Evolutionary conservation across 768 basidiomycete genomes (phyloP).

Genomic region (Xerocomellus amylosporus): DNA sequence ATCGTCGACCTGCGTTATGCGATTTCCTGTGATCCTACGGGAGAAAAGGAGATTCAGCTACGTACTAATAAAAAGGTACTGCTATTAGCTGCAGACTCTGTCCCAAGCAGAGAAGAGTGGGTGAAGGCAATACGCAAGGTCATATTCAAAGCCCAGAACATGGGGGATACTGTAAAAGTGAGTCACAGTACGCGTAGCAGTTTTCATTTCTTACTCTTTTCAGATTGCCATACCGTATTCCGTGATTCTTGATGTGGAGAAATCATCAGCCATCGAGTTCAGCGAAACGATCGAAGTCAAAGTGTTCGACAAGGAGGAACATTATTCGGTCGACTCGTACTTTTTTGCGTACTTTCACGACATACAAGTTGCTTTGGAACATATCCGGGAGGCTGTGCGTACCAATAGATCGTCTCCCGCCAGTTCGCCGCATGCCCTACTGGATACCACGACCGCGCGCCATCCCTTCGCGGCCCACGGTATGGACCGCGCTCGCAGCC

Average conservation of each 20-base stretch:
- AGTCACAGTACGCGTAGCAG: constrained; percentile 2
- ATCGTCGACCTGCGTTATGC: constrained; percentile 95
- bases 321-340: constrained; percentile 79
- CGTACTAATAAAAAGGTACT: constrained; percentile 80
- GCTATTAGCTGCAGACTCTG: constrained; percentile 70
- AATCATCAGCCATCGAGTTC: constrained; percentile 87
- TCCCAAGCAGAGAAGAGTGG: constrained; percentile 90
- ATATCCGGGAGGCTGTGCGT: constrained; percentile 77
- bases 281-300: constrained; percentile 96
- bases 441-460: constrained; percentile 60
- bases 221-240: constrained; percentile 95
- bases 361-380: constrained; percentile 69
- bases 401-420: constrained; percentile 40
- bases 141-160: constrained; percentile 94
- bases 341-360: constrained; percentile 96
- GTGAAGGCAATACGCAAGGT: constrained; percentile 91
- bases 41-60: constrained; percentile 78
- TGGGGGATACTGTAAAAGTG: constrained; percentile 94
- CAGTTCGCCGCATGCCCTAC: constrained; percentile 32
- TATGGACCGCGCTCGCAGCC: constrained; percentile 41
- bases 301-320: constrained; percentile 77
- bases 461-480: constrained; percentile 22
- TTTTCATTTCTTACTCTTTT: constrained; percentile 6
- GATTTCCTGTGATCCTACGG: constrained; percentile 77
- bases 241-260: constrained; percentile 83